Evolutionary conservation across 768 basidiomycete genomes (phyloP).

Genomic region (Nidularia pulvinata): DNA sequence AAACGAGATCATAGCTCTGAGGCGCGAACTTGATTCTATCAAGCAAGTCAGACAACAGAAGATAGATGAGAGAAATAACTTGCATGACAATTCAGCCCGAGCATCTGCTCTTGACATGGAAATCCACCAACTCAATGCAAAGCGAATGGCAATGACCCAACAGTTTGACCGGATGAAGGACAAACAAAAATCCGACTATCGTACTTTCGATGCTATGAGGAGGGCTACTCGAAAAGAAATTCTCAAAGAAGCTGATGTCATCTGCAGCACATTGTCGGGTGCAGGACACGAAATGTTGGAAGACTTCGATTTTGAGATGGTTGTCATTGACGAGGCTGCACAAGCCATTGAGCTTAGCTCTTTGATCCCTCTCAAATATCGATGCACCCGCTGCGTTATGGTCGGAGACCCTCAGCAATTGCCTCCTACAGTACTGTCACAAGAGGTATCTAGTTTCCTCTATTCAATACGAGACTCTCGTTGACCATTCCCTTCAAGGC

Average conservation of each 20-base stretch:
- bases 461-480: conserved; percentile 3
- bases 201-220: conserved; percentile 81
- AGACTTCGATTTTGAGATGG: conserved; percentile 87
- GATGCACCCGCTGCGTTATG: conserved; percentile 82
- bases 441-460: conserved; percentile 27
- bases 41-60: conserved; percentile 61
- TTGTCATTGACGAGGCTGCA: conserved; percentile 98
- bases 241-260: conserved; percentile 88
- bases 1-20: conserved; percentile 57
- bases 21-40: conserved; percentile 68
- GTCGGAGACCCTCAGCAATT: conserved; percentile 96
- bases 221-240: conserved; percentile 75
- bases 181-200: conserved; percentile 75
- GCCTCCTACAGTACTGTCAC: conserved; percentile 80
- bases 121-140: conserved; percentile 60
- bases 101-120: conserved; percentile 66
- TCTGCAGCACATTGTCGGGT: conserved; percentile 93
- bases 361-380: conserved; percentile 92
- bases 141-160: conserved; percentile 61
- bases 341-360: conserved; percentile 96
- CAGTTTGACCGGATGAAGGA: conserved; percentile 81
- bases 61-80: conserved; percentile 50
- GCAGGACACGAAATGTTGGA: conserved; percentile 88
- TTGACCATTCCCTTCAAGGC: conserved; percentile 42
- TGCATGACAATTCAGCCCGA: conserved; percentile 58